Base-by-base conservation (phyloP, 2,329 filamentous ascomycete species). In the Trichoderma polysporum region DNA sequence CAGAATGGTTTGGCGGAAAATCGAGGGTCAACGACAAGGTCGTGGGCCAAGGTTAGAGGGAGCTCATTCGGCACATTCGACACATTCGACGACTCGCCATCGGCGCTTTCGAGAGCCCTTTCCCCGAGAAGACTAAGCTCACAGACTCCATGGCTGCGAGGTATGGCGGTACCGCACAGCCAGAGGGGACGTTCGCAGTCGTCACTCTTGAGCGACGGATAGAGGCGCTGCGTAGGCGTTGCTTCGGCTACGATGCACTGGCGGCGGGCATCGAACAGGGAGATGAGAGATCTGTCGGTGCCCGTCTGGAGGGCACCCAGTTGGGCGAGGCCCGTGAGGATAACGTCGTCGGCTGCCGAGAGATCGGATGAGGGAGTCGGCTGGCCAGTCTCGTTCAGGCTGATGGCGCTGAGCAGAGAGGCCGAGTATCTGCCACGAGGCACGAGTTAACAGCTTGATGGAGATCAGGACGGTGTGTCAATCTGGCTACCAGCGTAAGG, bases 221-320 rank as follows among this genome's bases (percentile, higher is more conserved):
- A 60, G 5, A 85, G 71, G 0, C 78, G 79, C 2, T 80, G 74
- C 1, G 75, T 76, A 1, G 77, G 76, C 1, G 83, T 83, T 6
- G 83, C 82, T 68, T 86, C 84, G 62, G 84, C 83, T 17, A 86
- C 74, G 22, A 86, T 74, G 68, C 85, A 80, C 68, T 87, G 83
- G 53, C 78, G 71, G 4, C 77, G 75, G 4, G 73, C 74, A 69
- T 85, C 84, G 68, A 87, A 85, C 19, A 87, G 74, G 1, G 84
- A 86, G 56, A 87, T 78, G 25, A 85, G 70, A 17, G 78, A 75
- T 33, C 83, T 79, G 22, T 76, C 73, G 4, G 76, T 77, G n/a
- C 79, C 75, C 4, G 85, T 74, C 15, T 80, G 78, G 61, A 80
- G 73, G 5, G 79, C 76, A 1, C 78, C 83, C 4, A 86, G 77